Percentiles rank a stretch among this genome's conserved stretches.
Evolutionary conservation across 2,329 filamentous ascomycete species (phyloP).

Genomic region (Colletotrichum sp.): DNA sequence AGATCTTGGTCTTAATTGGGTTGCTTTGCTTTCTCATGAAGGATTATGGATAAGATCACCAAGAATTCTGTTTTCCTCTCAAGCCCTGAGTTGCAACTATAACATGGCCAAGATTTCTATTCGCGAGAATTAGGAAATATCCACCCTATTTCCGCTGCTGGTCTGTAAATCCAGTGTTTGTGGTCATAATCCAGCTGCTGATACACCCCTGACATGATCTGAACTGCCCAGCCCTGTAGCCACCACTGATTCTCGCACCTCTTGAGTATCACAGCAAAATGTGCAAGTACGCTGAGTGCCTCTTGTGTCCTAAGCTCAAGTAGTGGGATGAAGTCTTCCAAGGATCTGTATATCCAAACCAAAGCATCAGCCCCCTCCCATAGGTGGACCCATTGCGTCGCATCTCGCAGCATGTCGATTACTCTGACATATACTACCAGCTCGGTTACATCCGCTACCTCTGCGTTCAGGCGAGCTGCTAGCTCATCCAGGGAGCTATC

Average conservation of each 20-base stretch:
- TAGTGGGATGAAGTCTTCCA: background rate
- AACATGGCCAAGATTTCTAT: background rate
- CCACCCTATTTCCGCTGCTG: conserved; percentile 9
- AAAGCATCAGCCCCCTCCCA: conserved; percentile 3
- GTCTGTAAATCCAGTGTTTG: background rate
- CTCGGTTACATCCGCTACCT: background rate
- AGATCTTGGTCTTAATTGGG: background rate
- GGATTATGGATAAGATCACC: too few relatives aligned
- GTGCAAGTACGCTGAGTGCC: background rate
- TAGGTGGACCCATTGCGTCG: background rate
- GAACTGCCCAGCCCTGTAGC: conserved; percentile 3
- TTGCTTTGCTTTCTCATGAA: background rate
- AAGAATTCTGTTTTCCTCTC: background rate
- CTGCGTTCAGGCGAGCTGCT: background rate
- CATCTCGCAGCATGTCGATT: background rate
- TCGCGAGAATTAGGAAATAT: background rate
- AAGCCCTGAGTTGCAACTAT: background rate
- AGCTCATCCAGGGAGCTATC: background rate
- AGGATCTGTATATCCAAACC: background rate
- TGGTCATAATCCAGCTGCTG: background rate
- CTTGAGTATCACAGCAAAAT: background rate
- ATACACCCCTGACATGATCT: conserved; percentile 2
- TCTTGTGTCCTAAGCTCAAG: background rate
- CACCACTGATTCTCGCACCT: conserved; percentile 5
- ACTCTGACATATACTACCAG: background rate